phyloP scores from a whole-genome alignment of 257 asterid genomes.

The Solanum arcanum region DNA sequence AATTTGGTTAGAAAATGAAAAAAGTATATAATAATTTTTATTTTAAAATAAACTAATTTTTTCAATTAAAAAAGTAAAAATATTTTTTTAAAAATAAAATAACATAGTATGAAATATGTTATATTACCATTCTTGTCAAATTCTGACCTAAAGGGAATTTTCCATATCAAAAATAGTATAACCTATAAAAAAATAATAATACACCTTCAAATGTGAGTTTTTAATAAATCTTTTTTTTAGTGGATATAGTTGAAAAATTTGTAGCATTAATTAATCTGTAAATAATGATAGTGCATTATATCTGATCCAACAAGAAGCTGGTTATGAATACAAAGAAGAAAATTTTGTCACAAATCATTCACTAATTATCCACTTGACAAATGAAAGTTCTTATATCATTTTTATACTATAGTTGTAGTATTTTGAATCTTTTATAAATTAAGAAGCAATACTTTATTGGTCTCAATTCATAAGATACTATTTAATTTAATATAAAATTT shows the following conservation, averaged over 20 bases:
- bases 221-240: background rate
- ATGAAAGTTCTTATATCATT: background rate
- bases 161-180: background rate
- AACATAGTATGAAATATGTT: no score
- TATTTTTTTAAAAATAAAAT: no score
- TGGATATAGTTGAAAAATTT: background rate
- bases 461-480: no score
- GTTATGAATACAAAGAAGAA: background rate
- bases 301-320: background rate
- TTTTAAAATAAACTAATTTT: no score
- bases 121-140: no score
- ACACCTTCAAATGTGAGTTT: background rate
- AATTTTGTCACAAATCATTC: background rate
- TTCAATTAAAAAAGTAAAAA: no score
- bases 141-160: no score
- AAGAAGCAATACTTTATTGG: background rate
- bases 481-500: no score
- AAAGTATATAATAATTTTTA: no score
- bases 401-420: background rate
- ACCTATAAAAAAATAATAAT: background rate
- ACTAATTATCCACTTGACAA: background rate
- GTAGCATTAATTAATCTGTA: background rate
- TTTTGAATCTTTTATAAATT: background rate
- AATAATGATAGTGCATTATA: background rate
- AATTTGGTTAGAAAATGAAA: no score